These are phyloP conservation scores for Auricularia sp. DNA, from an alignment of 768 basidiomycete genomes.

Conservation along the genomic window DNA sequence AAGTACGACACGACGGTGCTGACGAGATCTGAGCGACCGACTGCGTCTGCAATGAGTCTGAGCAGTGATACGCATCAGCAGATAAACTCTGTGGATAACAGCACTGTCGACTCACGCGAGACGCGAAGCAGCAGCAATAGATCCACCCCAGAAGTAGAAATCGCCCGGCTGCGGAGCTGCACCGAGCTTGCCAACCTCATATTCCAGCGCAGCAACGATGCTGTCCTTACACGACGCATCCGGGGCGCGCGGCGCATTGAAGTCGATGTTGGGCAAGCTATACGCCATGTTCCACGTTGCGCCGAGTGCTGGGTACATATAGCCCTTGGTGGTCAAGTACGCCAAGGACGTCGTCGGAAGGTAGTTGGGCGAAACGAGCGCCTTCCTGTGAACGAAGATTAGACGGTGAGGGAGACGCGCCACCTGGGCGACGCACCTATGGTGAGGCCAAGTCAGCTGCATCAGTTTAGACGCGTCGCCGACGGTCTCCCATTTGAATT, in stretches of 20 bases:
- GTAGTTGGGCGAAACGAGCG: constrained; percentile 14
- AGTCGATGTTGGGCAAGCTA: constrained; percentile 24
- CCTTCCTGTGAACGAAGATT: not conserved
- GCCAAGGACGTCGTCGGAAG: constrained; percentile 19
- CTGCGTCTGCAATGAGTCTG: constrained; percentile 23
- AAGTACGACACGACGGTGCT: constrained; percentile 19
- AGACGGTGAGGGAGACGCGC: not conserved
- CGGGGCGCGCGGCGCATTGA: constrained; percentile 24
- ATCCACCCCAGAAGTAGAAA: constrained; percentile 27
- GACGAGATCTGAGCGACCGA: constrained; percentile 24
- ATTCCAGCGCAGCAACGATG: constrained; percentile 20
- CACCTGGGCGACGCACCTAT: constrained; percentile 15
- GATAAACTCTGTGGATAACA: too few relatives aligned
- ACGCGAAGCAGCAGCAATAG: constrained; percentile 20
- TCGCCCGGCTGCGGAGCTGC: constrained; percentile 12
- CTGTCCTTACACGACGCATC: constrained; percentile 22
- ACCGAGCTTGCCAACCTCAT: not conserved
- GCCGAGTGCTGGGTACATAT: constrained; percentile 26
- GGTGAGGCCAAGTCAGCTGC: constrained; percentile 28
- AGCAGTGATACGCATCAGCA: not conserved
- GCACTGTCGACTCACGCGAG: constrained; percentile 19
- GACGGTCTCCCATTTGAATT: constrained; percentile 24
- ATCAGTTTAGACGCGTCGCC: constrained; percentile 21
- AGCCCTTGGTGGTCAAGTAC: constrained; percentile 26
- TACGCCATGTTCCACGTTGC: constrained; percentile 24